Evolutionary conservation across 2,329 filamentous ascomycete genomes (phyloP), one percentile per base, ranked within the genome.

Genomic region (Phialemoniopsis sp.): DNA sequence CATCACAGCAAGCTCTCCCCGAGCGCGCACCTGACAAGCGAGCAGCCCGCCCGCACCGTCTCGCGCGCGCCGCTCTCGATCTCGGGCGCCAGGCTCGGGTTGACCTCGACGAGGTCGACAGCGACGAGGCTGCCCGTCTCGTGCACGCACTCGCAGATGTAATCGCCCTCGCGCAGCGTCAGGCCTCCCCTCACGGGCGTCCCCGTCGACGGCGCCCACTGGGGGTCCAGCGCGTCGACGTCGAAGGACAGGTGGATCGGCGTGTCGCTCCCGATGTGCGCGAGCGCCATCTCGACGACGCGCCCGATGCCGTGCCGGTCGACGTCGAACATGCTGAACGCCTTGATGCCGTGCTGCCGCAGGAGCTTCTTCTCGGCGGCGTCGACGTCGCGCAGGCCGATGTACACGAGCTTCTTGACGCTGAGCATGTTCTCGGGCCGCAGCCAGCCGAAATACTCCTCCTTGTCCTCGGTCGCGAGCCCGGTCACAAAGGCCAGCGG

Each of bases 291-390:
- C 57, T 97, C 93, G 69, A 98, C 89, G 48, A 98, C 89, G 49
- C 85, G 85, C 40, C 93, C 93, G 55, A 98, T 98, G 34, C 93
- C 93, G 58, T 97, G 76, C 39, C 88, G 38, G 65, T 98, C 93
- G 62, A 98, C 86, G 59, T 98, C 93, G 60, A 95, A 93, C 93
- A 98, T 98, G 68, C 85, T 91, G 58, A 97, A 98, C 4, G 91
- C 91, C 72, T 88, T 91, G 71, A 98, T 93, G 32, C 85, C 84
- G 56, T 97, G 73, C 49, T 97, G 88, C 42, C 84, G 77, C 47
- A 98, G 70, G 45, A 96, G 87, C 68, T 82, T 78, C 83, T 96
- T 97, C 81, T 98, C 93, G 32, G 82, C 87, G n/a, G 78, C 66
- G 60, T 98, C 93, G 21, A 97, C 89, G 58, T 97, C 93, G 32